A percentile compares a stretch with the other conserved stretches of the same genome.
These are phyloP conservation scores for Benincasa hispida DNA, from an alignment of 306 rosid genomes.

Conservation along the genomic window DNA sequence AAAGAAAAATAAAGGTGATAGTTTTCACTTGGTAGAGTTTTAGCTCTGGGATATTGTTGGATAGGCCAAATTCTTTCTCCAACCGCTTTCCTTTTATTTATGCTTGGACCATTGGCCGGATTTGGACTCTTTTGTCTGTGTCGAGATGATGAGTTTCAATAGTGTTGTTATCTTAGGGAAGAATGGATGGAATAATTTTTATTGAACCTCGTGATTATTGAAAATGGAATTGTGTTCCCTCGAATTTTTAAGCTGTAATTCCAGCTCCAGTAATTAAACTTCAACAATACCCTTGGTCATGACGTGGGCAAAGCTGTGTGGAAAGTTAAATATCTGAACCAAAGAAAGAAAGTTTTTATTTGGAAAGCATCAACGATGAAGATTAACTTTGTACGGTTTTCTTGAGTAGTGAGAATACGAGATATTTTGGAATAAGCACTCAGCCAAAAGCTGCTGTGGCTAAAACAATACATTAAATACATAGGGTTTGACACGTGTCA, in stretches of 20 bases:
- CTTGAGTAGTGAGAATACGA: too few species aligned
- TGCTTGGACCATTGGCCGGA: neutral
- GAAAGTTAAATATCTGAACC: neutral
- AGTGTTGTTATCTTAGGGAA: neutral
- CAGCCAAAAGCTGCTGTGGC: too few species aligned
- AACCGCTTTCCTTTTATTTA: neutral
- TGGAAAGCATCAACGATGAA: neutral
- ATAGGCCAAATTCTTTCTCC: neutral
- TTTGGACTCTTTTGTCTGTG: neutral
- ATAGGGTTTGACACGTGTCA: too few species aligned
- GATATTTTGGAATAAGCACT: too few species aligned
- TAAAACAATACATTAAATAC: too few species aligned
- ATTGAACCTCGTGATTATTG: neutral
- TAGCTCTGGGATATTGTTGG: neutral
- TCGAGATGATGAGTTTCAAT: neutral
- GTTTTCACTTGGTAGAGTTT: neutral
- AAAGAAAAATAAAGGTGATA: neutral
- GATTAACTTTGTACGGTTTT: neutral
- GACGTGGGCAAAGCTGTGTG: neutral
- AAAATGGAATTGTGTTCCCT: neutral
- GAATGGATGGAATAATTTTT: neutral
- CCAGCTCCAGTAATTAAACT: neutral
- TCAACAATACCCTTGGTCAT: neutral
- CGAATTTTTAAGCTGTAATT: neutral
- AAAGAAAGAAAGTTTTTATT: neutral